Evolutionary conservation across 768 basidiomycete genomes (phyloP), one percentile per base, ranked within the genome.

Genomic region (Suillus americanus): DNA sequence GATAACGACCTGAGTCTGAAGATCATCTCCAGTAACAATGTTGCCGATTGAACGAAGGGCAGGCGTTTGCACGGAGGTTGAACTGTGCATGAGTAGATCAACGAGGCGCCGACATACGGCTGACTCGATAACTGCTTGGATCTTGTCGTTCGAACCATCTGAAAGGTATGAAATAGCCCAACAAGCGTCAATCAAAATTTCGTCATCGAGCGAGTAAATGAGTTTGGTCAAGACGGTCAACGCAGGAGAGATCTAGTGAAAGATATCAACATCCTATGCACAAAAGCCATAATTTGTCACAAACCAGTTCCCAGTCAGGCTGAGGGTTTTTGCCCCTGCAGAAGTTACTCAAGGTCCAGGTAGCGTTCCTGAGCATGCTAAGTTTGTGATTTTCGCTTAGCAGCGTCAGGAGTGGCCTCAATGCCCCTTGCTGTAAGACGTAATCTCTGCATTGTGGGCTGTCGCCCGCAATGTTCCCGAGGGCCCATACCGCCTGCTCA

Each of bases 81-180:
- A 95, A 67, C 85, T 90, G 72, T 95, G 92, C 92, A 98, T 94
- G 68, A 99, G 88, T 51, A 99, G 85, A 74, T 99, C 97, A 40
- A 99, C 97, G 66, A 99, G 88, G 71, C 97, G 89, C 76, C 97
- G 88, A 81, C 96, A 97, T 56, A 99, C 97, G 37, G 97, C 97
- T 23, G 93, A 94, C 79, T 99, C 97, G 71, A 99, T 99, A 64
- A 99, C 97, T 38, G 97, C 97, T 78, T 99, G 97, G 65, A 99
- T 99, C 83, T 99, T 99, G 82, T 99, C 97, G 74, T 97, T 97
- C 40, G 95, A 92, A 57, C 97, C 97, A 76, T 99, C 97, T 2
- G 97, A 99, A 45, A 99, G 89, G 79, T 99, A 99, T 46, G 96
- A 98, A 77, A 99, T 97, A 33, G 97, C 97, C 97, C 97, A 99